Evolutionary conservation across 306 rosid genomes (phyloP).

Genomic region (Vicia villosa): DNA sequence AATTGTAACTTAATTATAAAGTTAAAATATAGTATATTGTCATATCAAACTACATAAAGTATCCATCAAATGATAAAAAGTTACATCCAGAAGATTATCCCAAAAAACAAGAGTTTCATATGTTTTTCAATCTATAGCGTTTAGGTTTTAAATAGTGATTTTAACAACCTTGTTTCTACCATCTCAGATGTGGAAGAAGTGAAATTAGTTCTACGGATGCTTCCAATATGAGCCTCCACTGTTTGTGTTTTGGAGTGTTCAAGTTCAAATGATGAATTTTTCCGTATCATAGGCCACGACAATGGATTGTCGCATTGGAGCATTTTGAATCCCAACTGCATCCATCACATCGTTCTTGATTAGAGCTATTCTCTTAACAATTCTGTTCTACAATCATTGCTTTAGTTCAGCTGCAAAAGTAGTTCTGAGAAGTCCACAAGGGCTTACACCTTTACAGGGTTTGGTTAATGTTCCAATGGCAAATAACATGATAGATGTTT

Average conservation of each 20-base stretch:
- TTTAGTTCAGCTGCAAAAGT: slow-evolving; percentile 48
- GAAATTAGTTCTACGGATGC: slow-evolving; percentile 65
- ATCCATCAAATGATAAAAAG: too few species aligned
- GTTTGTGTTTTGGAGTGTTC: slow-evolving; percentile 74
- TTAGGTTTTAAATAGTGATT: too few species aligned
- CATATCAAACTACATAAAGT: too few species aligned
- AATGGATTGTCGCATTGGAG: slow-evolving; percentile 73
- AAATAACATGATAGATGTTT: slow-evolving; percentile 56
- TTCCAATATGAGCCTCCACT: slow-evolving; percentile 87
- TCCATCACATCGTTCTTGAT: slow-evolving; percentile 75
- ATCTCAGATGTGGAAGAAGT: slow-evolving; percentile 88
- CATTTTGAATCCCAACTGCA: slow-evolving; percentile 72
- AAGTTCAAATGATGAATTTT: slow-evolving; percentile 84
- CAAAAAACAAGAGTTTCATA: too few species aligned
- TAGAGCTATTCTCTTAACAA: slow-evolving; percentile 61
- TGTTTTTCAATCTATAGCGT: too few species aligned
- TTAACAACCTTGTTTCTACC: too few species aligned
- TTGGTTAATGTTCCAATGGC: slow-evolving; percentile 35
- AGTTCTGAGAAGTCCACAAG: slow-evolving; percentile 55
- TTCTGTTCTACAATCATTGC: slow-evolving; percentile 69
- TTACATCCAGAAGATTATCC: too few species aligned
- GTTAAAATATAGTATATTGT: too few species aligned
- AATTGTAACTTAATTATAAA: too few species aligned
- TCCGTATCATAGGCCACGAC: slow-evolving; percentile 85
- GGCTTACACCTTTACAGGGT: slow-evolving; percentile 63